phyloP scores from a whole-genome alignment of 352 stramenopile genomes.

The Phytophthora ramorum region DNA sequence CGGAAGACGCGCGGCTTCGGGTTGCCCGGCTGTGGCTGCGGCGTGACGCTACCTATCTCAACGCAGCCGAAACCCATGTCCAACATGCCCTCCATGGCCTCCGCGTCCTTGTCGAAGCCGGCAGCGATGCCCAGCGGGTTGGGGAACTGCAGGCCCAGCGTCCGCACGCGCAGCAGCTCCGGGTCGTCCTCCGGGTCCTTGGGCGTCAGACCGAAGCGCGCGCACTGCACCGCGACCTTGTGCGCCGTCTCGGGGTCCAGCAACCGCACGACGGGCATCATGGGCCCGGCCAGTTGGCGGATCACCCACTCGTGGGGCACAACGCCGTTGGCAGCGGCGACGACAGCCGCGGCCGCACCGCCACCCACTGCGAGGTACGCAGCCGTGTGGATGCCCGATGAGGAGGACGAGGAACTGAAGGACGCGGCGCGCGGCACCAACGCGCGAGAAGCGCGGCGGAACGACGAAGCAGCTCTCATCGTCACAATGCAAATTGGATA shows the following conservation, averaged over 20 bases:
- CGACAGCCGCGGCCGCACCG: constrained; percentile 57
- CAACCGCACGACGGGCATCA: constrained; percentile 83
- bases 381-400: constrained; percentile 29
- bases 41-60: constrained; percentile 96
- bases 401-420: constrained; percentile 24
- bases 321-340: constrained; percentile 71
- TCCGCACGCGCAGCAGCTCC: constrained; percentile 57
- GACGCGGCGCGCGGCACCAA: constrained; percentile 7
- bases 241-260: constrained; percentile 91
- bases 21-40: constrained; percentile 94
- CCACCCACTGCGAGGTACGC: constrained; percentile 52
- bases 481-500: constrained; percentile 18
- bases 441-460: constrained; percentile 11
- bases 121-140: constrained; percentile 96
- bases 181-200: constrained; percentile 64
- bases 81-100: constrained; percentile 93
- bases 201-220: constrained; percentile 77
- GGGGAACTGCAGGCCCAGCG: constrained; percentile 80
- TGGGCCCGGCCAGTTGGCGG: constrained; percentile 67
- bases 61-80: constrained; percentile 96
- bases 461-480: constrained; percentile 24
- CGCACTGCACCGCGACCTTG: constrained; percentile 79
- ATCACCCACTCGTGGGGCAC: constrained; percentile 82
- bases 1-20: constrained; percentile 96
- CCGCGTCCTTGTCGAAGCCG: constrained; percentile 98